Conservation (phyloP, 1,284 basidiomycete species). For the Neotropicomus parvogracilis region DNA sequence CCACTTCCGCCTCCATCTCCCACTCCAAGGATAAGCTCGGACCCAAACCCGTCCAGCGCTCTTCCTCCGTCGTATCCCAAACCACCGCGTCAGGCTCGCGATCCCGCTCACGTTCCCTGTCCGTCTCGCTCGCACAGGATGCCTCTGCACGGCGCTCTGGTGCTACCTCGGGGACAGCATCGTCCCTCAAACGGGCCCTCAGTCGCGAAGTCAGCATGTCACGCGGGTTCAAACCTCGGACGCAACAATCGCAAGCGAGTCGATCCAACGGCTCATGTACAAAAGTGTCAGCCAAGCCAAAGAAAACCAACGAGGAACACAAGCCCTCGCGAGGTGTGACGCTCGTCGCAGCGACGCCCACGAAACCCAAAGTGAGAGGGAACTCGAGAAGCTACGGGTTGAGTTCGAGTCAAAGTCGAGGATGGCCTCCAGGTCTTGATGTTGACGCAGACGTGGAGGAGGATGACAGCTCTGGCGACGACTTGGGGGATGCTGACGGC, state of each 20-base stretch:
- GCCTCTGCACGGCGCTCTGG: slow-evolving; percentile 46
- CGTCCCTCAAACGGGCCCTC: slow-evolving; percentile 45
- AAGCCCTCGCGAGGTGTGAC: slow-evolving; percentile 37
- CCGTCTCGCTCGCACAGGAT: slow-evolving; percentile 55
- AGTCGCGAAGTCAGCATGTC: slow-evolving; percentile 72
- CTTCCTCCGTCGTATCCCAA: slow-evolving; percentile 17
- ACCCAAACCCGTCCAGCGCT: slow-evolving; percentile 17
- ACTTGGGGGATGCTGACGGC: slow-evolving; percentile 3
- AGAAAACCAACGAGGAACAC: slow-evolving; percentile 10
- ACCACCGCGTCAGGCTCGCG: slow-evolving; percentile 27
- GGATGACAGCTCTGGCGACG: background rate
- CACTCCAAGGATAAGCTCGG: slow-evolving; percentile 10
- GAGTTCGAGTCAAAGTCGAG: slow-evolving; percentile 5
- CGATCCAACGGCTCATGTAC: slow-evolving; percentile 4
- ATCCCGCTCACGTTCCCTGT: slow-evolving; percentile 61
- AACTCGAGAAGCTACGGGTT: slow-evolving; percentile 1
- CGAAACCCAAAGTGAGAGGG: slow-evolving; percentile 36
- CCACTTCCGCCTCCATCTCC: slow-evolving; percentile 14
- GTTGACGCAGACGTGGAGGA: slow-evolving; percentile 1
- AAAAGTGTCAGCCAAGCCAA: slow-evolving; percentile 12
- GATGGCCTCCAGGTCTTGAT: slow-evolving; percentile 3
- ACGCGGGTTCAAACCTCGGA: slow-evolving; percentile 50
- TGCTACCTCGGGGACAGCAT: slow-evolving; percentile 32
- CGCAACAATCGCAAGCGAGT: slow-evolving; percentile 13
- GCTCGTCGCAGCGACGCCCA: slow-evolving; percentile 59